phyloP scores from a whole-genome alignment of 1,284 basidiomycete genomes.

The Hymenochaete sp. region DNA sequence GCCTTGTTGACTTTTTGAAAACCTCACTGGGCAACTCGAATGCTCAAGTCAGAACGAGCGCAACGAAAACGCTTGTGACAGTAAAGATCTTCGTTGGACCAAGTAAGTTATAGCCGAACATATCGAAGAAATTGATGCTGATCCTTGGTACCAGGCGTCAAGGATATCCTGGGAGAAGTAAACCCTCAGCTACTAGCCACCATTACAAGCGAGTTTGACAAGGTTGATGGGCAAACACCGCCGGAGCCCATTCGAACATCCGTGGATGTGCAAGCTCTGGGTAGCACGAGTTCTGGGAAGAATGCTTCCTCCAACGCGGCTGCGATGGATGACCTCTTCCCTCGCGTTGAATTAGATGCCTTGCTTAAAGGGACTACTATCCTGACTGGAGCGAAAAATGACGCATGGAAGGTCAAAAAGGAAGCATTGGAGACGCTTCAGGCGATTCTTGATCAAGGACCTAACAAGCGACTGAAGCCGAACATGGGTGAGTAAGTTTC shows the following conservation, averaged over 20 bases:
- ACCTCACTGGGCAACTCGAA: slow-evolving; percentile 87
- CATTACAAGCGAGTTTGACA: slow-evolving; percentile 89
- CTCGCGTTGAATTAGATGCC: slow-evolving; percentile 87
- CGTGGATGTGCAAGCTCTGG: slow-evolving; percentile 58
- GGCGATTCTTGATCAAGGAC: slow-evolving; percentile 77
- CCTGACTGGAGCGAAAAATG: slow-evolving; percentile 75
- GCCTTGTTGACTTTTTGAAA: slow-evolving; percentile 88
- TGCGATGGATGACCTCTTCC: slow-evolving; percentile 88
- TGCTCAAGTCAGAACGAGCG: slow-evolving; percentile 86
- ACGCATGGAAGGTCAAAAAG: slow-evolving; percentile 97
- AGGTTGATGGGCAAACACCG: slow-evolving; percentile 71
- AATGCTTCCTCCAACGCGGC: slow-evolving; percentile 30
- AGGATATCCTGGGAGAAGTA: slow-evolving; percentile 87
- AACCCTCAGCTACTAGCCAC: slow-evolving; percentile 92
- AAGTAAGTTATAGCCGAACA: slow-evolving; percentile 39
- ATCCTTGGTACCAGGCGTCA: slow-evolving; percentile 56
- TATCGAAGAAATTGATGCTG: slow-evolving; percentile 4
- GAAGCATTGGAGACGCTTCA: slow-evolving; percentile 87
- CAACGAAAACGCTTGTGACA: slow-evolving; percentile 91
- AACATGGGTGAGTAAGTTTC: slow-evolving; percentile 58
- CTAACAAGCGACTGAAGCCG: slow-evolving; percentile 88
- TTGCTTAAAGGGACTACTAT: slow-evolving; percentile 82
- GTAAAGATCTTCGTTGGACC: slow-evolving; percentile 88
- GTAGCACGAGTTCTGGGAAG: slow-evolving; percentile 26
- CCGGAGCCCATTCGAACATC: slow-evolving; percentile 78